Evolutionary conservation across 2,329 filamentous ascomycete species (phyloP), one percentile per base, ranked within the genome.

Genomic region (Diaporthe amygdali): DNA sequence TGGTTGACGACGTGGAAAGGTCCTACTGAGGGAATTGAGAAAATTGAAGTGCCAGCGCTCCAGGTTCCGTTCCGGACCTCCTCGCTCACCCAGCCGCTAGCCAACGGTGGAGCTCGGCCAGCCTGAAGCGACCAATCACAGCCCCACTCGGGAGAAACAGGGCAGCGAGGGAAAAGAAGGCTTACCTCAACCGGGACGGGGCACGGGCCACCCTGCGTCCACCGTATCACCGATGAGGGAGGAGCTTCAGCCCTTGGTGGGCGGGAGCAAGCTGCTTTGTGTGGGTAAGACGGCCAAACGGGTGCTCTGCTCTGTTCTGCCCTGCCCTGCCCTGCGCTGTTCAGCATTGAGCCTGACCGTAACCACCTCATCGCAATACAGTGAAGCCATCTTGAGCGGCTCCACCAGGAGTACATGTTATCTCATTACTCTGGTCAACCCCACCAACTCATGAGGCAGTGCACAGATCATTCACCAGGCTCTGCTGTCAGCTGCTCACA

Each of bases 31-130:
- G 61, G 61, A 66, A 66, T 70, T 67, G 63, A 68, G 64, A 49
- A 72, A 73, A 70, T 56, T 61, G 70, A 74, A 69, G 66, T 68
- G 66, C 66, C 66, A 68, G 66, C 66, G 66, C 52, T 59, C 37
- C 66, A 70, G 55, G 82, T 84, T 84, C 59, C 59, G 59, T 63
- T 63, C 59, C 66, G 66, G 66, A 68, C 51, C n/a, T 68, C 34
- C 66, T 68, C 52, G 44, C 66, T 52, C 44, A 41, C 25, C 39
- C 39, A 46, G 64, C 49, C 49, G 52, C 66, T 68, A 68, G 52
- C 39, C 47, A 27, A 46, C 49, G 22, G 66, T 69, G 74, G 75
- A 72, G 41, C 63, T 54, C 14, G 12, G n/a, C 32, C 56, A 52
- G n/a, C 37, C n/a, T 14, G 1, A 12, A 15, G 15, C n/a, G 51